phyloP scores from a whole-genome alignment of 1,284 basidiomycete genomes.

The Leccinum proliferum region DNA sequence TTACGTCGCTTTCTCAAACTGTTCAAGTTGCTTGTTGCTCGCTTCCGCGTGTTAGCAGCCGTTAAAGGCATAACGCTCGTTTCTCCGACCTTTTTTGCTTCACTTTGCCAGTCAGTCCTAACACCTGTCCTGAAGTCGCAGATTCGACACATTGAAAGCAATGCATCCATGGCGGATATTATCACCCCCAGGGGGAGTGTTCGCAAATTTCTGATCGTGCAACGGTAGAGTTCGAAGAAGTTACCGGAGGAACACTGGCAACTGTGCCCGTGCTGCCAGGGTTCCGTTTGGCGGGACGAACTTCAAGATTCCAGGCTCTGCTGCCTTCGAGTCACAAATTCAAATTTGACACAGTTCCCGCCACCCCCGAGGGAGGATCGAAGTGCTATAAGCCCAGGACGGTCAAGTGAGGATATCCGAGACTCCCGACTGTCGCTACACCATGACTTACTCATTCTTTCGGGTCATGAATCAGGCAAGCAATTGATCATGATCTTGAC shows the following conservation, averaged over 20 bases:
- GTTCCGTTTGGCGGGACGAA: neutral
- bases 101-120: slow-evolving; percentile 11
- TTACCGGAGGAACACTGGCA: neutral
- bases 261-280: neutral
- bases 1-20: neutral
- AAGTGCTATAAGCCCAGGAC: slow-evolving; percentile 10
- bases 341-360: neutral
- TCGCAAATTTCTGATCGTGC: neutral
- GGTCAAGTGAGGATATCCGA: slow-evolving; percentile 2
- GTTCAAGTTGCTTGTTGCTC: slow-evolving; percentile 5
- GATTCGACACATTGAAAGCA: neutral
- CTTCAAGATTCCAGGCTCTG: neutral
- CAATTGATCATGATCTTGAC: neutral
- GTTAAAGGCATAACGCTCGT: neutral
- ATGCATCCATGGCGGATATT: neutral
- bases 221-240: neutral
- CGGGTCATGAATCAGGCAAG: slow-evolving; percentile 2
- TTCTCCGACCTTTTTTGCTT: slow-evolving; percentile 3
- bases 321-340: neutral
- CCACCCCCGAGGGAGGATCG: slow-evolving; percentile 15
- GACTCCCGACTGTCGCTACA: neutral
- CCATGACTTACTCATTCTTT: neutral
- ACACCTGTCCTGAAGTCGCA: neutral
- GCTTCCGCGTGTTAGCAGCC: slow-evolving; percentile 1
- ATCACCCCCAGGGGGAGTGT: neutral